Conservation (phyloP, 2,329 filamentous ascomycete genomes). For the Penicillium sp. region DNA sequence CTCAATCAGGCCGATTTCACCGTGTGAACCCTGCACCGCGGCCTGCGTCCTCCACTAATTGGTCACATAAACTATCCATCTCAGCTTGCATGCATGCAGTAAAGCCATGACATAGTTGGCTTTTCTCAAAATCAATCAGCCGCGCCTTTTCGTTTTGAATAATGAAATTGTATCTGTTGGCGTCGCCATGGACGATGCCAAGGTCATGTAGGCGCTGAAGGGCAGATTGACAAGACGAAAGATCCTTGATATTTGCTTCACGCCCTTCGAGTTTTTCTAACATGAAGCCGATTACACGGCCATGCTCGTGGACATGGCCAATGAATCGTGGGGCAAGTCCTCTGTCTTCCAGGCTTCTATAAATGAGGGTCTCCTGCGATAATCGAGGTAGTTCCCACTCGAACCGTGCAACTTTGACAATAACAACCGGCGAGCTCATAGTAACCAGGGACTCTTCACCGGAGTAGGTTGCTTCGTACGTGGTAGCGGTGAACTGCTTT, state of each 20-base stretch:
- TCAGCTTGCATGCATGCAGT: neutral
- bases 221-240: neutral
- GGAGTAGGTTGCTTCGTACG: neutral
- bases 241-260: conserved; percentile 1
- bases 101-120: neutral
- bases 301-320: conserved; percentile 8
- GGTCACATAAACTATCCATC: neutral
- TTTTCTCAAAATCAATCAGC: conserved; percentile 8
- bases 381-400: neutral
- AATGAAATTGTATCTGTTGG: conserved; percentile 10
- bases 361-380: neutral
- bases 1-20: neutral
- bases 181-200: conserved; percentile 8
- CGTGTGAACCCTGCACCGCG: neutral
- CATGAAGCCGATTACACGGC: conserved; percentile 5
- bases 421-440: neutral
- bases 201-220: conserved; percentile 4
- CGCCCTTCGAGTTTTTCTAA: conserved; percentile 5
- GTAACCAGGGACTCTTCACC: neutral
- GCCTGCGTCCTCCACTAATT: neutral
- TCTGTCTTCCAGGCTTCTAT: neutral
- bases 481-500: neutral
- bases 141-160: neutral
- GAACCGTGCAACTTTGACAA: neutral
- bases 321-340: conserved; percentile 2